Base-by-base conservation (phyloP, 768 basidiomycete species). In the Exsudoporus frostii region DNA sequence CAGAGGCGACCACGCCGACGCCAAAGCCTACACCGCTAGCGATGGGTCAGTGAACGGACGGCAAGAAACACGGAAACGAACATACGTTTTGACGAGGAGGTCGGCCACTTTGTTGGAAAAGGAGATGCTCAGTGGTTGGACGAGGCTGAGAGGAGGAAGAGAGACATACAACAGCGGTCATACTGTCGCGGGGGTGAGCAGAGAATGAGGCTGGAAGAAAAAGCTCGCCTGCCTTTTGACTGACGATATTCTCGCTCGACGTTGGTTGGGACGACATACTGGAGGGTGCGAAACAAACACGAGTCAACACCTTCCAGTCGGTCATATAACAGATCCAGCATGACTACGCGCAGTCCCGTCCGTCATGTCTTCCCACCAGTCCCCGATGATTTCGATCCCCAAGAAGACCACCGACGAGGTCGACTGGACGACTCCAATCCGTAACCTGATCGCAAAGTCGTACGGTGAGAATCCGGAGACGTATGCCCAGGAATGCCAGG, bases 361-460 rank as follows among this genome's bases (percentile, higher is more conserved):
- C 43, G 36, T 37, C 59, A 89, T 89, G 86, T 81, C 86, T 81
- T 81, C 86, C 43, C 78, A 83, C 69, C 88, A 92, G 71, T 86
- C 89, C 42, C 93, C 93, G 13, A 88, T 92, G 81, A 87, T 96
- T 57, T 82, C 92, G 13, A 91, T 98, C 36, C 95, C 96, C 0
- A 88, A 80, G 76, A 99, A 99, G 79, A 76, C 81, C n/a, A 97
- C 97, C 0, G 88, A 92, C 15, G 96, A 98, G 61, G 94, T 96
- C 25, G 97, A 99, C 75, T 98, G 95, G 90, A 89, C 94, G 2
- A 80, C 81, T 0, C 90, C 93, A 3, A 90, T 98, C 57, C 83
- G 88, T 29, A 83, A 76, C 59, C 77, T 93, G 40, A 95, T 99
- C 71, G 80, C 90, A 2, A 87, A 92, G 61, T 92, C 91, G 1